Evolutionary conservation across 164 flowering plant species (phyloP).

Genomic region (Pachysandra terminalis): DNA sequence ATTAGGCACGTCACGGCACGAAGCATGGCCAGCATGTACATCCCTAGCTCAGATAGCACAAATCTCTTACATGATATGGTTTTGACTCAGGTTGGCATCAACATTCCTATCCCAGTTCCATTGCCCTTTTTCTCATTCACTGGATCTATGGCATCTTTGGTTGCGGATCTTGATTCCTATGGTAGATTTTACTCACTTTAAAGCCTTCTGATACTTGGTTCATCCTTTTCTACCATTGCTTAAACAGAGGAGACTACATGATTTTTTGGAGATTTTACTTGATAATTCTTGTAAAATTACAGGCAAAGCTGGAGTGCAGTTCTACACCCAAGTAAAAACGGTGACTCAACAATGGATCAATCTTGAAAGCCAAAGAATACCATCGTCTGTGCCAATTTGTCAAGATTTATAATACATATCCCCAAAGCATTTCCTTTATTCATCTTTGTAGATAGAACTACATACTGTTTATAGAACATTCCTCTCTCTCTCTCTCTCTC

Average conservation of each 20-base stretch:
- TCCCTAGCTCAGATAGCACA: too few relatives aligned
- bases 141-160: constrained; percentile 73
- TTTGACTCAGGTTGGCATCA: constrained; percentile 61
- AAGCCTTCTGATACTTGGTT: background rate
- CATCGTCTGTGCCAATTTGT: too few relatives aligned
- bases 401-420: too few relatives aligned
- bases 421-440: too few relatives aligned
- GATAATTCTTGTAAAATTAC: constrained; percentile 11
- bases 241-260: background rate
- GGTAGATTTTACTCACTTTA: constrained; percentile 28
- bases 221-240: too few relatives aligned
- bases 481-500: too few relatives aligned
- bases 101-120: constrained; percentile 77
- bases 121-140: constrained; percentile 79
- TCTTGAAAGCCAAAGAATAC: constrained; percentile 5
- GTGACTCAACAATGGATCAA: constrained; percentile 78
- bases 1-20: too few relatives aligned
- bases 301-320: constrained; percentile 73
- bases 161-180: constrained; percentile 66
- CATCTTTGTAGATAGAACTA: too few relatives aligned
- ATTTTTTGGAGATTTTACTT: background rate
- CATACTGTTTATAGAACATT: too few relatives aligned
- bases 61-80: background rate
- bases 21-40: too few relatives aligned
- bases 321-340: constrained; percentile 64